A percentile compares a stretch with the other conserved stretches of the same genome.
Conservation (phyloP, 2,329 filamentous ascomycete species). For the Fusarium hainanense region DNA sequence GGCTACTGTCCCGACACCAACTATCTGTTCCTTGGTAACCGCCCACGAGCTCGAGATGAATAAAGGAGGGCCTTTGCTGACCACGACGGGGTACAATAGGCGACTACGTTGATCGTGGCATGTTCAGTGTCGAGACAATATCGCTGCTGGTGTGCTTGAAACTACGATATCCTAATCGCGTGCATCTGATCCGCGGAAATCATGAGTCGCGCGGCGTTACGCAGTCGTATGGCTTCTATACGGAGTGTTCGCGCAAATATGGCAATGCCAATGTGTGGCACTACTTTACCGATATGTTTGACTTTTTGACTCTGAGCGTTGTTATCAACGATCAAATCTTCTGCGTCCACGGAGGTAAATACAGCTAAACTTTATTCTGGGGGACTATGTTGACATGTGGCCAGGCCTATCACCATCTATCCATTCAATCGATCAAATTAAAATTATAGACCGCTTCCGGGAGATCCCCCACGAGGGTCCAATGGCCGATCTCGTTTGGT, state of each 20-base stretch:
- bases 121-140: slow-evolving; percentile 99
- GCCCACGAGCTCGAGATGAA: background rate
- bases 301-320: slow-evolving; percentile 94
- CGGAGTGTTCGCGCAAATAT: slow-evolving; percentile 97
- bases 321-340: slow-evolving; percentile 99
- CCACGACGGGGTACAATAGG: slow-evolving; percentile 60
- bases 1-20: slow-evolving; percentile 98
- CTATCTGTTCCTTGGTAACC: slow-evolving; percentile 90
- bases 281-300: slow-evolving; percentile 99
- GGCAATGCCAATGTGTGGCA: slow-evolving; percentile 99
- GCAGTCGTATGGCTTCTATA: slow-evolving; percentile 99
- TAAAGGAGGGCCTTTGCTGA: slow-evolving; percentile 19
- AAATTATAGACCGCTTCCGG: slow-evolving; percentile 98
- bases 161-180: slow-evolving; percentile 93
- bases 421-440: slow-evolving; percentile 99
- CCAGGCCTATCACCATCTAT: slow-evolving; percentile 85
- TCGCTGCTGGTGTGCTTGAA: slow-evolving; percentile 97
- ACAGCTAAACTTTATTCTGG: background rate
- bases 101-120: slow-evolving; percentile 97
- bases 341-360: slow-evolving; percentile 88
- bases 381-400: slow-evolving; percentile 5
- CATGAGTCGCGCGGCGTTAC: slow-evolving; percentile 98
- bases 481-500: slow-evolving; percentile 99
- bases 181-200: slow-evolving; percentile 96
- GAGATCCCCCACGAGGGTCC: slow-evolving; percentile 99